Evolutionary conservation across 1,139 yeast genomes (phyloP).

Genomic region (Sugiyamaella neomexicana): DNA sequence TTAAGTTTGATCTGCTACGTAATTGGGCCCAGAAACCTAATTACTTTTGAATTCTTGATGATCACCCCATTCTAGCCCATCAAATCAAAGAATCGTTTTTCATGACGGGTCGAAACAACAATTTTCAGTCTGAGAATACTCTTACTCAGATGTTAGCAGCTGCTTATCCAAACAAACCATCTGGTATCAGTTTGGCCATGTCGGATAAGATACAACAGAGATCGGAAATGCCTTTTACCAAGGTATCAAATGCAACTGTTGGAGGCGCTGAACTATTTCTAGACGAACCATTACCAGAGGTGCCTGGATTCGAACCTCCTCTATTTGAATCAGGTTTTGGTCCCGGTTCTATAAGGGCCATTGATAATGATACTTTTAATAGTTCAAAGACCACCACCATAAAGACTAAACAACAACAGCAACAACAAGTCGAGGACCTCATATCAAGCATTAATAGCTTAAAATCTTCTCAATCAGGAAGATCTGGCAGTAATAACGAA

Average conservation of each 20-base stretch:
- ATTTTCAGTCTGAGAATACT: conserved; percentile 1
- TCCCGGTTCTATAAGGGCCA: conserved; percentile 1
- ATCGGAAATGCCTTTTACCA: conserved; percentile 3
- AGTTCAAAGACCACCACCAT: not conserved
- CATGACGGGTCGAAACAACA: not conserved
- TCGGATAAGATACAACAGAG: not conserved
- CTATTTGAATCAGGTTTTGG: conserved; percentile 6
- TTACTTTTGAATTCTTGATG: not conserved
- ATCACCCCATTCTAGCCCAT: too few species aligned
- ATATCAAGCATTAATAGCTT: conserved; percentile 4
- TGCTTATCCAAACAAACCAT: conserved; percentile 6
- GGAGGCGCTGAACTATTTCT: conserved; percentile 7
- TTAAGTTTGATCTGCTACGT: too few species aligned
- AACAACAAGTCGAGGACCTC: conserved; percentile 1
- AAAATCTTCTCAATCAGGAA: not conserved
- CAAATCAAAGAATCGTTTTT: too few species aligned
- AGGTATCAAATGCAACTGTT: not conserved
- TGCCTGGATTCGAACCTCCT: not conserved
- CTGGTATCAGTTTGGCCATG: not conserved
- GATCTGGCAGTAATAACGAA: not conserved
- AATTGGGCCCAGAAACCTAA: not conserved
- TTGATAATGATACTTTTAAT: not conserved
- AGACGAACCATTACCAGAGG: conserved; percentile 8
- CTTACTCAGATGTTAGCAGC: conserved; percentile 10
- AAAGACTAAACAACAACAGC: not conserved